Evolutionary conservation across 2,329 filamentous ascomycete genomes (phyloP).

Genomic region (Lachnellula cervina): DNA sequence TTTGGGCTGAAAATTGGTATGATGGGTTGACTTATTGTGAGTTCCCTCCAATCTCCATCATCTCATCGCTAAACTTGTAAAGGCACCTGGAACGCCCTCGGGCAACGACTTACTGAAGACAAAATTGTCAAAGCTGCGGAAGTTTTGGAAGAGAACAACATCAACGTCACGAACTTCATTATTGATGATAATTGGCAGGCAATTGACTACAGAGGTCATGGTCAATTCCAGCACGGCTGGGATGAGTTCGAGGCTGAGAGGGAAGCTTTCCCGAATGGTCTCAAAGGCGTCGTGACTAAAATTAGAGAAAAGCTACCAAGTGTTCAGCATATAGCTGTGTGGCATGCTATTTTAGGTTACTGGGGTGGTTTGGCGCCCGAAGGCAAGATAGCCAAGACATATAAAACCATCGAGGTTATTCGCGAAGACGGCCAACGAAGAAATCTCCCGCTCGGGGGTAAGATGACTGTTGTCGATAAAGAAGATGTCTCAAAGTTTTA

Average conservation of each 20-base stretch:
- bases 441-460: slow-evolving; percentile 51
- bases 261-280: slow-evolving; percentile 70
- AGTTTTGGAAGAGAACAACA: slow-evolving; percentile 61
- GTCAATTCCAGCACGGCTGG: slow-evolving; percentile 62
- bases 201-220: slow-evolving; percentile 49
- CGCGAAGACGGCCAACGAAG: slow-evolving; percentile 44
- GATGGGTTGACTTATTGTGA: slow-evolving; percentile 84
- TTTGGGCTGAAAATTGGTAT: slow-evolving; percentile 82
- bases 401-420: slow-evolving; percentile 65
- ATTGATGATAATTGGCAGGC: slow-evolving; percentile 98
- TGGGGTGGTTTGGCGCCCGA: slow-evolving; percentile 82
- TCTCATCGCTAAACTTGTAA: neutral
- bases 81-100: slow-evolving; percentile 91
- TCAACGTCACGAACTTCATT: slow-evolving; percentile 79
- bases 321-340: slow-evolving; percentile 82
- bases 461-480: slow-evolving; percentile 68
- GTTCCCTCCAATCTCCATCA: neutral
- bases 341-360: slow-evolving; percentile 85
- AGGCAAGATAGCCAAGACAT: slow-evolving; percentile 69
- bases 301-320: slow-evolving; percentile 66
- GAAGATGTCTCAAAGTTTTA: slow-evolving; percentile 76
- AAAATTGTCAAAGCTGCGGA: slow-evolving; percentile 75
- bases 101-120: slow-evolving; percentile 73
- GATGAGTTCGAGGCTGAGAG: slow-evolving; percentile 81
- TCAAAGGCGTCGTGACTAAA: slow-evolving; percentile 64